Conservation (phyloP, 2,329 filamentous ascomycete species). For the Nemania abortiva region DNA sequence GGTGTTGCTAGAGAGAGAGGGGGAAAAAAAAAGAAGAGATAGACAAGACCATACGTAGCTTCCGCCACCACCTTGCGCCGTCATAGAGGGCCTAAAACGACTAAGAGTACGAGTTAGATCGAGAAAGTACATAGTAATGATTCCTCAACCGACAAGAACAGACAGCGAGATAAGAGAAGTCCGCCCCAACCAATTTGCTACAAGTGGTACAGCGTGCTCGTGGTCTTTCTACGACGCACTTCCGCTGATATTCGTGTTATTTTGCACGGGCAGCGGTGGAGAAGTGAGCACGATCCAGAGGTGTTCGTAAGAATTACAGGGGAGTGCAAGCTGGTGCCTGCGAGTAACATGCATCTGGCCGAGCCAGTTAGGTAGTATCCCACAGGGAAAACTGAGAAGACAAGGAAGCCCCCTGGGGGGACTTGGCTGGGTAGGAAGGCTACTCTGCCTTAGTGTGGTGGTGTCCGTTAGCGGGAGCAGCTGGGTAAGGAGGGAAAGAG, state of each 20-base stretch:
- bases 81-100: background rate
- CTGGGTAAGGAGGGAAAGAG: background rate
- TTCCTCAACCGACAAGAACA: background rate
- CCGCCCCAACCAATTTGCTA: background rate
- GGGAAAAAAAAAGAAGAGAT: background rate
- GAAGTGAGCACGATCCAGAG: background rate
- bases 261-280: too few relatives aligned
- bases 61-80: background rate
- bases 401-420: slow-evolving; percentile 7
- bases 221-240: too few relatives aligned
- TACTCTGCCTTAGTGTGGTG: background rate
- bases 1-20: background rate
- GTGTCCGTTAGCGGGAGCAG: slow-evolving; percentile 11
- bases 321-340: background rate
- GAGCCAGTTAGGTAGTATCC: background rate
- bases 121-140: background rate
- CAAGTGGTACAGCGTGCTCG: background rate
- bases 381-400: background rate
- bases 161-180: background rate
- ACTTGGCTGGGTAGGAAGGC: background rate
- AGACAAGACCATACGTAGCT: background rate
- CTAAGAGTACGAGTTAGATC: background rate
- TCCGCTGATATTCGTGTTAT: too few relatives aligned
- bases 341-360: background rate
- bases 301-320: background rate